phyloP scores from a whole-genome alignment of 2,329 filamentous ascomycete genomes.

The Bipolaris cookei region DNA sequence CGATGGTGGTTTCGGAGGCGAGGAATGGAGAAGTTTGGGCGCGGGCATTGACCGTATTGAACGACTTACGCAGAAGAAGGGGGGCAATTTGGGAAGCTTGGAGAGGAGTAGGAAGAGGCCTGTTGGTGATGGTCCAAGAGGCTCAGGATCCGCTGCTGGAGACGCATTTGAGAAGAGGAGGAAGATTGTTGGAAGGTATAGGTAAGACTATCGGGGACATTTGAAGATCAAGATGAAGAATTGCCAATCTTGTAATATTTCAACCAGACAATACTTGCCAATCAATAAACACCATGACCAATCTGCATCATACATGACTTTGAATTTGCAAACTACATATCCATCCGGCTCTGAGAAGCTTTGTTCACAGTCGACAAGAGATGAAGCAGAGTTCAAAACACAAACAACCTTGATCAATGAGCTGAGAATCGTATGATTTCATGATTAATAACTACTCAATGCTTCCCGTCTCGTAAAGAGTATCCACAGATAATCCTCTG shows the following conservation, averaged over 20 bases:
- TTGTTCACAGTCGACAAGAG: background rate
- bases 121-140: constrained; percentile 73
- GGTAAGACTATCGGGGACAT: background rate
- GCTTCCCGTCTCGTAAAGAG: background rate
- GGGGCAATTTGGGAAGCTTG: constrained; percentile 60
- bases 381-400: background rate
- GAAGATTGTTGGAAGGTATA: constrained; percentile 44
- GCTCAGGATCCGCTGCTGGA: constrained; percentile 71
- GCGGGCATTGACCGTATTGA: constrained; percentile 88
- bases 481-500: background rate
- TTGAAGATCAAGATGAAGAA: background rate
- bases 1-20: constrained; percentile 76
- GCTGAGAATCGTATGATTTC: background rate
- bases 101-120: constrained; percentile 88
- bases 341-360: background rate
- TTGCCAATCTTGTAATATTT: background rate
- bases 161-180: constrained; percentile 67
- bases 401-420: background rate
- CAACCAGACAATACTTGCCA: background rate
- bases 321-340: background rate
- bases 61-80: constrained; percentile 74
- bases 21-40: constrained; percentile 88
- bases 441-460: background rate
- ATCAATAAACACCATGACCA: background rate
- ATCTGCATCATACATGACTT: background rate